Evolutionary conservation across 345 rosid species (phyloP).

Genomic region (rapeseed (Brassica napus)): DNA sequence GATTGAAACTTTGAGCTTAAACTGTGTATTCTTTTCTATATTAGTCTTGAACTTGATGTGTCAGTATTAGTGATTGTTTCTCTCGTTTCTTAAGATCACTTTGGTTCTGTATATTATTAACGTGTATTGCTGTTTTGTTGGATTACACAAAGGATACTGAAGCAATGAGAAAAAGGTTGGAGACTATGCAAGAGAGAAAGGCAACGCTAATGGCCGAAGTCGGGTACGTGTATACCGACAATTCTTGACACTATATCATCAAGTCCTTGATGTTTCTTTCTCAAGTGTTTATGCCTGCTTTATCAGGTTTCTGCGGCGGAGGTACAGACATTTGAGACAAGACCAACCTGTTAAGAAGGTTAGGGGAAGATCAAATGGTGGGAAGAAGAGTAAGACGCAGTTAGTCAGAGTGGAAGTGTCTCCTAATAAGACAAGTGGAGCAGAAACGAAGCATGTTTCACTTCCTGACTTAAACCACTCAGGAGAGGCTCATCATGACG

Average conservation of each 20-base stretch:
- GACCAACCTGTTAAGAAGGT: constrained; percentile 36
- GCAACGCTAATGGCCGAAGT: constrained; percentile 67
- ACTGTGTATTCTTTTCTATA: no score
- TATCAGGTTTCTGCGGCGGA: constrained; percentile 65
- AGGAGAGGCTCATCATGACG: constrained; percentile 36
- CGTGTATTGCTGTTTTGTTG: not conserved
- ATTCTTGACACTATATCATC: not conserved
- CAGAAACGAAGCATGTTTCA: constrained; percentile 37
- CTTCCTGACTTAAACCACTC: constrained; percentile 51
- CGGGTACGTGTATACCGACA: constrained; percentile 48
- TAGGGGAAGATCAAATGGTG: constrained; percentile 31
- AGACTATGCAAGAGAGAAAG: constrained; percentile 56
- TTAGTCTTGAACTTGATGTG: not conserved
- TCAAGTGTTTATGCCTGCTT: not conserved
- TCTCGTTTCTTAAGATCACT: not conserved
- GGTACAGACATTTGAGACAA: constrained; percentile 56
- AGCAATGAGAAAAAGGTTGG: constrained; percentile 47
- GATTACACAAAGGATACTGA: constrained; percentile 58
- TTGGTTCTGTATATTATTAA: constrained; percentile 3
- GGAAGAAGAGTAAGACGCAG: constrained; percentile 15
- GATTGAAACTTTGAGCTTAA: not conserved
- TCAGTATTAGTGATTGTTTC: no score
- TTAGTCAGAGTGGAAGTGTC: constrained; percentile 22
- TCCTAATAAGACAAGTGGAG: constrained; percentile 15
- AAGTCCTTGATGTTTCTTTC: not conserved